Evolutionary conservation across 1,284 basidiomycete genomes (phyloP).

Genomic region (Erythrobasidium hasegawianum): DNA sequence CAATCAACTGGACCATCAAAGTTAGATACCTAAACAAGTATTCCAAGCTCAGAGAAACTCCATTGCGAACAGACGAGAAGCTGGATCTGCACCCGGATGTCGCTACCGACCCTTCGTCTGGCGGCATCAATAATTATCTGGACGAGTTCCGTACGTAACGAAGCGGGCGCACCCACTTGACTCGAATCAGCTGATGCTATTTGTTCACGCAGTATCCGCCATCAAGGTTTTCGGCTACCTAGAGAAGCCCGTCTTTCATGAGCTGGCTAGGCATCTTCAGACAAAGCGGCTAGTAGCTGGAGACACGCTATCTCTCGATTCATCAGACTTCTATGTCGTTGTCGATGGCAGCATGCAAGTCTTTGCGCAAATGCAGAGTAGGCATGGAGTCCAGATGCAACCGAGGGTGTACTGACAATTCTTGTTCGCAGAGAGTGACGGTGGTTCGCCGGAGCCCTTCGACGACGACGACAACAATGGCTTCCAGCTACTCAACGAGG

Average conservation of each 20-base stretch:
- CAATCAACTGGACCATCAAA: constrained; percentile 50
- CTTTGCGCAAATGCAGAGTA: constrained; percentile 58
- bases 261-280: constrained; percentile 86
- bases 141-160: constrained; percentile 67
- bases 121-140: constrained; percentile 82
- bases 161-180: not conserved
- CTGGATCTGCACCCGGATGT: constrained; percentile 69
- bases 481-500: constrained; percentile 88
- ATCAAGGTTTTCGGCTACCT: constrained; percentile 92
- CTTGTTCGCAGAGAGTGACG: constrained; percentile 40
- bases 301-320: constrained; percentile 81
- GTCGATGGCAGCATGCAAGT: constrained; percentile 77
- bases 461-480: constrained; percentile 87
- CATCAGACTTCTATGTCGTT: constrained; percentile 89
- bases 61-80: constrained; percentile 47
- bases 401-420: constrained; percentile 54
- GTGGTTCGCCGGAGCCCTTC: constrained; percentile 51
- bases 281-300: constrained; percentile 86
- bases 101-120: constrained; percentile 68
- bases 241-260: constrained; percentile 93
- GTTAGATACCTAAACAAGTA: constrained; percentile 52
- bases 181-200: not conserved
- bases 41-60: constrained; percentile 77
- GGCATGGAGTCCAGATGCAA: not conserved
- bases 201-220: constrained; percentile 60